Percentiles rank a stretch among this genome's conserved stretches.
These are phyloP conservation scores for Phyllosticta citribraziliensis DNA, from an alignment of 2,329 filamentous ascomycete species.

Conservation along the genomic window DNA sequence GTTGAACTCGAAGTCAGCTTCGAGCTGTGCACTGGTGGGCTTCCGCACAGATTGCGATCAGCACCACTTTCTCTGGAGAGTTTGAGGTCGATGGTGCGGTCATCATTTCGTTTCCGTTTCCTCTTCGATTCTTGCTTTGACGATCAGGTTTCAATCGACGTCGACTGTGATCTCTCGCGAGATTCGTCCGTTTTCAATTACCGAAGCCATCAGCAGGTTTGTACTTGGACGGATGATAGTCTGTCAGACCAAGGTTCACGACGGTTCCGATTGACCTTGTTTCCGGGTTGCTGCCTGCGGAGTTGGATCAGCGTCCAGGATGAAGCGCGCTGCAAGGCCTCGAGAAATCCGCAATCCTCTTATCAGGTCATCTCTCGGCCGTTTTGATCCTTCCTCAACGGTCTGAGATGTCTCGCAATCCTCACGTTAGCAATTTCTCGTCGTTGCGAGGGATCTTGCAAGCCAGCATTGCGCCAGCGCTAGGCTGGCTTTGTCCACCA, in stretches of 20 bases:
- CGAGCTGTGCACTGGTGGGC: not conserved
- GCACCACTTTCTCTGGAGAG: not conserved
- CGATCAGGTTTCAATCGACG: not conserved
- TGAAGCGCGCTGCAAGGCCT: not conserved
- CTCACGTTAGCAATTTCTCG: not conserved
- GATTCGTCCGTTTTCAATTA: not conserved
- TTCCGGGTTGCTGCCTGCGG: not conserved
- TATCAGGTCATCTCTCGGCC: not conserved
- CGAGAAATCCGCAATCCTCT: not conserved
- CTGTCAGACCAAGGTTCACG: not conserved
- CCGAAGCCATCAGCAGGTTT: not conserved
- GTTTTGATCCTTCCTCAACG: not conserved
- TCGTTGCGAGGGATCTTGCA: not conserved
- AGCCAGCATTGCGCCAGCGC: not conserved
- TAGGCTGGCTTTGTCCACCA: not conserved
- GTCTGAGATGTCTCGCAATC: not conserved
- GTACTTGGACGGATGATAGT: not conserved
- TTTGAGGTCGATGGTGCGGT: not conserved
- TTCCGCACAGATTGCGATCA: not conserved
- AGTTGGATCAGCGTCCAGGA: not conserved
- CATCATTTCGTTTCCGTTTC: not conserved
- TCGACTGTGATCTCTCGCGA: not conserved
- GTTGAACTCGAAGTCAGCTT: not conserved
- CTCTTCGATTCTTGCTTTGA: not conserved
- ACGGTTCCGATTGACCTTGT: not conserved